These are phyloP conservation scores for Areca catechu DNA, from an alignment of 176 grass and related monocot species.

Conservation along the genomic window DNA sequence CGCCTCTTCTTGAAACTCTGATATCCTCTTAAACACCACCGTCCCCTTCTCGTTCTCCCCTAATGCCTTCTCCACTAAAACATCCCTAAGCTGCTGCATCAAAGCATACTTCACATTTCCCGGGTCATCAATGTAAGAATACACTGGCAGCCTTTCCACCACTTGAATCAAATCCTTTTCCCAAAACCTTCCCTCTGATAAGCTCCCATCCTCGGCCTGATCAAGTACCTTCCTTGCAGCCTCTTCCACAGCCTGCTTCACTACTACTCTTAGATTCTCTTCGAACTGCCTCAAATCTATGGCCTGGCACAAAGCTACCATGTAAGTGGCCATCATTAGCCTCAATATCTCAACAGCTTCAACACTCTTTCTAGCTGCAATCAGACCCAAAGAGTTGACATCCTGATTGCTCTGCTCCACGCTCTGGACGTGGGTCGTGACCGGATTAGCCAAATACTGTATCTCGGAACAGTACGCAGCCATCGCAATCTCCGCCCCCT, in stretches of 20 bases:
- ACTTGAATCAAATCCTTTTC: conserved; percentile 4
- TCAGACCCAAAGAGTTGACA: conserved; percentile 7
- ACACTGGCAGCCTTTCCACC: neutral
- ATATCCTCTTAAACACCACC: neutral
- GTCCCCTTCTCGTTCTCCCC: neutral
- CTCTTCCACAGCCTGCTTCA: neutral
- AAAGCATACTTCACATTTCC: neutral
- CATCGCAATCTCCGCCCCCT: conserved; percentile 10
- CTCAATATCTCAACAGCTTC: neutral
- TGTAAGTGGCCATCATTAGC: conserved; percentile 1
- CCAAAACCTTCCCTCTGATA: neutral
- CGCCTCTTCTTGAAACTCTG: neutral
- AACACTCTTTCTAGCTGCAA: neutral
- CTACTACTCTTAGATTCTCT: neutral
- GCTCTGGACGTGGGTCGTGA: conserved; percentile 8
- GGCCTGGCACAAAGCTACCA: conserved; percentile 6
- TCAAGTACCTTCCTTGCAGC: neutral
- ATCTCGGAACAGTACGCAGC: conserved; percentile 7
- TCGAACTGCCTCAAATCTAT: conserved; percentile 8
- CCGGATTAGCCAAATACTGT: neutral
- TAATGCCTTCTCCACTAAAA: neutral
- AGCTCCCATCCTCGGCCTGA: neutral
- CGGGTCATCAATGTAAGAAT: neutral
- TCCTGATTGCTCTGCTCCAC: conserved; percentile 7
- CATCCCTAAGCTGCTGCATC: neutral